Conservation (phyloP, 495 filamentous ascomycete genomes). For the Xylaria flabelliformis region DNA sequence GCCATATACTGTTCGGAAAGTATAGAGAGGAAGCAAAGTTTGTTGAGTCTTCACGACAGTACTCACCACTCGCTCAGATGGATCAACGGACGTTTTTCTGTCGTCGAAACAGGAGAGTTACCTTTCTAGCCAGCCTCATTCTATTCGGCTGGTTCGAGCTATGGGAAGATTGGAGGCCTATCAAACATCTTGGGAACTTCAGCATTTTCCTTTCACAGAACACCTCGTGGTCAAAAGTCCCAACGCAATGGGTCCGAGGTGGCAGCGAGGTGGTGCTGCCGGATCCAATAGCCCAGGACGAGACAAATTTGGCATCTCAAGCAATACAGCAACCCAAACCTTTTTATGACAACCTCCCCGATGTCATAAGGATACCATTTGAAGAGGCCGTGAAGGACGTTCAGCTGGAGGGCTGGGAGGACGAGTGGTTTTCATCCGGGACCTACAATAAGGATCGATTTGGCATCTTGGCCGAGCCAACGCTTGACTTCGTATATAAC, state of each 20-base stretch:
- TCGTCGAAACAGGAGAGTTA: slow-evolving; percentile 12
- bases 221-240: slow-evolving; percentile 28
- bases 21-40: slow-evolving; percentile 2
- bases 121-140: slow-evolving; percentile 27
- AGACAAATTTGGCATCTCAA: slow-evolving; percentile 4
- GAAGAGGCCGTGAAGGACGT: slow-evolving; percentile 46
- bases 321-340: slow-evolving; percentile 1
- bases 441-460: slow-evolving; percentile 38
- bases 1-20: background rate
- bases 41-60: slow-evolving; percentile 4
- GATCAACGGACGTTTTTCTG: slow-evolving; percentile 6
- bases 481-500: slow-evolving; percentile 54
- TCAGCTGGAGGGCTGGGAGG: slow-evolving; percentile 48
- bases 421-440: slow-evolving; percentile 47
- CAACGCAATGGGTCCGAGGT: slow-evolving; percentile 35
- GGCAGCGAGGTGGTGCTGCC: slow-evolving; percentile 31
- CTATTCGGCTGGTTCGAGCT: slow-evolving; percentile 34
- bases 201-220: slow-evolving; percentile 31
- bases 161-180: slow-evolving; percentile 29
- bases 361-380: slow-evolving; percentile 49
- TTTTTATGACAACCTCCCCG: slow-evolving; percentile 40
- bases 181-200: slow-evolving; percentile 1
- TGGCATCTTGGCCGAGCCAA: slow-evolving; percentile 44
- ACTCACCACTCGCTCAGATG: slow-evolving; percentile 4
- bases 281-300: slow-evolving; percentile 12